Conservation (phyloP, 1,139 yeast species). For the Pichia sp. region DNA sequence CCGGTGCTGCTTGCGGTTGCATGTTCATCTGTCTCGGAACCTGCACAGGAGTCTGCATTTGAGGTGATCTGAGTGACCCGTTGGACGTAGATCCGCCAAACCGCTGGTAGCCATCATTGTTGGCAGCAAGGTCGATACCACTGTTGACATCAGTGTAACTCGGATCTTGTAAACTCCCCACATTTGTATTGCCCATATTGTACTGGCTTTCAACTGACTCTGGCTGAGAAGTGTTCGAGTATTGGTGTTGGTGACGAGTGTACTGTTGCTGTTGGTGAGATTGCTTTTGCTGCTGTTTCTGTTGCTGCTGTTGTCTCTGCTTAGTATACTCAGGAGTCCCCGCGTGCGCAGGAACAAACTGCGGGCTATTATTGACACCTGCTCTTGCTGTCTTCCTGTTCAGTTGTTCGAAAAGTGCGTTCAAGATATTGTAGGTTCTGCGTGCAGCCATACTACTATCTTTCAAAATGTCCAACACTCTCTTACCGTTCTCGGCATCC, state of each 20-base stretch:
- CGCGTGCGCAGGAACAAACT: constrained; percentile 28
- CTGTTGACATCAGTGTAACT: not conserved
- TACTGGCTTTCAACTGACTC: not conserved
- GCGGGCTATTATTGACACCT: constrained; percentile 16
- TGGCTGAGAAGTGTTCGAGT: not conserved
- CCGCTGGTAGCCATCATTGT: not conserved
- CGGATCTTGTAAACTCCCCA: not conserved
- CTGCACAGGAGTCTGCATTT: not conserved
- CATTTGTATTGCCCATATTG: not conserved
- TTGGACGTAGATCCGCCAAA: not conserved
- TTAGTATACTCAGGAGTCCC: constrained; percentile 23
- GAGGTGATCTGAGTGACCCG: not conserved
- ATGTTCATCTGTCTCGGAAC: not conserved
- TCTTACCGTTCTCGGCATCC: constrained; percentile 80
- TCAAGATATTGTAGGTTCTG: constrained; percentile 73
- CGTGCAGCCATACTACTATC: constrained; percentile 74
- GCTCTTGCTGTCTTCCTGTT: constrained; percentile 58
- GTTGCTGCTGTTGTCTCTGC: not conserved
- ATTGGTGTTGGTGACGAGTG: constrained; percentile 10
- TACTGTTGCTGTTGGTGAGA: not conserved
- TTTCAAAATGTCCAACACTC: constrained; percentile 65
- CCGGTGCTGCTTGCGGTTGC: not conserved
- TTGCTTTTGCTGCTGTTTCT: no score
- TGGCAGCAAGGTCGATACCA: not conserved
- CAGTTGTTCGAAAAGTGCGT: constrained; percentile 76